Base-by-base conservation (phyloP, 208 protist species). In the Herpetomonas samuelpessoai region DNA sequence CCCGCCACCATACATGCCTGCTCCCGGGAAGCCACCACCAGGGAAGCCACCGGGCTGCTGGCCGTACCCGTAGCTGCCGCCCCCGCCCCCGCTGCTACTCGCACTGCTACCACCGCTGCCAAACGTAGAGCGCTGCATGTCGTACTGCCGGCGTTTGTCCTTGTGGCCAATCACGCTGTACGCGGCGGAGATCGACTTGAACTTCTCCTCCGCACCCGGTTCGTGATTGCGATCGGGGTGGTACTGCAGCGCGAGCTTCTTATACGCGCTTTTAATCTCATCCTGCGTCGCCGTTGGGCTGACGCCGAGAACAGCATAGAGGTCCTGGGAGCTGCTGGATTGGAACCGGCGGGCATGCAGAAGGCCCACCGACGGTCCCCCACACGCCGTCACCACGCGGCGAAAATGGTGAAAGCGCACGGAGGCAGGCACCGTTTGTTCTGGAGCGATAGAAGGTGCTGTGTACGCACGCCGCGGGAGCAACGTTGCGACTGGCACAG, bases 251-350 rank as follows among this genome's bases (percentile, higher is more conserved):
- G 87, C 92, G 9, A 92, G 71, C 58, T 88, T 93, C 61, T 93
- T 93, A 61, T 97, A 97, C 1, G 92, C 86, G 21, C 61, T 74
- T 65, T 96, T 96, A 67, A 97, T 96, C 60, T 96, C 92, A 31
- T 96, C 88, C 47, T 64, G 73, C 3, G 81, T 90, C 16, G 92
- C 83, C 46, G 83, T 74, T 3, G 79, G 62, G 30, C 61, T 75
- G 14, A 96, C 86, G 22, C 88, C 84, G 14, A 97, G 76, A 1
- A 83, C 53, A 2, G 58, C 71, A 62, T 97, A 97, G 67, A 91
- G 77, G 68, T 93, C 85, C 27, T 57, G 38, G 55, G 71, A 28
- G 0, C 44, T 59, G 47, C 48, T 56, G 49, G 56, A 30, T 26
- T 65, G 44, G 48, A 70, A 65, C 19, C 59, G 57, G 24, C 46